These are phyloP conservation scores for Silene coronaria DNA, from an alignment of 179 eudicot genomes.

Conservation along the genomic window DNA sequence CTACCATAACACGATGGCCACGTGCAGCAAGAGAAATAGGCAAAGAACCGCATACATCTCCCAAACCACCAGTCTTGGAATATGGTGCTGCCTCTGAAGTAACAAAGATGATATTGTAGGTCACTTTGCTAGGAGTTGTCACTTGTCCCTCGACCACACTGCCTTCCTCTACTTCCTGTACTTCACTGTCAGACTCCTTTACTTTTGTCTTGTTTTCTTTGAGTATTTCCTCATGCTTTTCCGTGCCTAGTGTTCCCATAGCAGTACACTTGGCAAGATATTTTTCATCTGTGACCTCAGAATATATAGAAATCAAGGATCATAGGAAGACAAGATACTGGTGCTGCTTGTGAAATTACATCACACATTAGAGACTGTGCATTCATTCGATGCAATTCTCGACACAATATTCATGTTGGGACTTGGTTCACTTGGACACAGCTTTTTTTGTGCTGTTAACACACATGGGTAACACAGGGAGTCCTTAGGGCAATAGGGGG, in stretches of 20 bases:
- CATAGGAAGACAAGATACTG: background rate
- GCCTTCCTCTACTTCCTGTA: constrained; percentile 29
- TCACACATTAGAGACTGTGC: background rate
- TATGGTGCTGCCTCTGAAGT: constrained; percentile 93
- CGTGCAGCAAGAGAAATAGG: constrained; percentile 83
- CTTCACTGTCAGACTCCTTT: background rate
- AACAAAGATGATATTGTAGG: constrained; percentile 54
- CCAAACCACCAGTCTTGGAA: constrained; percentile 96
- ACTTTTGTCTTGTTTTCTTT: background rate
- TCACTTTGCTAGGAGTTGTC: constrained; percentile 32
- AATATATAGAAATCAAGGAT: background rate
- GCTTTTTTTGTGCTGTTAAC: too few species aligned
- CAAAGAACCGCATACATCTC: constrained; percentile 98
- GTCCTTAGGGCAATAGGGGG: too few species aligned
- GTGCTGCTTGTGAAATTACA: background rate
- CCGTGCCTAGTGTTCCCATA: constrained; percentile 19
- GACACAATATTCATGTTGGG: background rate
- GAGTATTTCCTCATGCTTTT: background rate
- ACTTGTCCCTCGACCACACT: constrained; percentile 29
- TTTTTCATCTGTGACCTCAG: constrained; percentile 33
- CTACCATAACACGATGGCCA: constrained; percentile 99
- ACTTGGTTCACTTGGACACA: too few species aligned
- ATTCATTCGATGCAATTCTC: background rate
- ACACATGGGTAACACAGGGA: too few species aligned
- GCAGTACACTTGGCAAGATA: constrained; percentile 25